Evolutionary conservation across 129 eudicot genomes (phyloP), one percentile per base, ranked within the genome.

Genomic region (Lactuca sativa): DNA sequence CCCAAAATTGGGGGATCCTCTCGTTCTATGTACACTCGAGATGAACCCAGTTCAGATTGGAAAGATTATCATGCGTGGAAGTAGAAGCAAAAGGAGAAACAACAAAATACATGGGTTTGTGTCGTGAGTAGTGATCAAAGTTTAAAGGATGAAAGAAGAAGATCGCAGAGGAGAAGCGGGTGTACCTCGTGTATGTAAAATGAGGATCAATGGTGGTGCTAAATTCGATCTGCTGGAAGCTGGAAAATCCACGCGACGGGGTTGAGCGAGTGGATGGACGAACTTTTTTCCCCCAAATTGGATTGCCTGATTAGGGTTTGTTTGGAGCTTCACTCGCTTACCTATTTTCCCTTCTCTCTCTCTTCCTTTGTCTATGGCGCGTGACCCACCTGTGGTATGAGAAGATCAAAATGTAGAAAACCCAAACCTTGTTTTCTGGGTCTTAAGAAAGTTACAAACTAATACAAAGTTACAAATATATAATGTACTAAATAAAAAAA

Each of bases 201-300:
- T 75, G 48, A 36, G 65, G 52, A 15, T 8, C 31, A 52, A 56
- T 76, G 71, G 60, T 56, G 80, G 71, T 70, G 74, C 40, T 43
- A 48, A 57, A 40, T 8, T 43, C 36, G 74, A 66, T 56, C 67
- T 34, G 64, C 44, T 68, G 63, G 75, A 71, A 69, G 37, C 52
- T 71, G 59, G 74, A 66, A 74, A 58, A 74, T 81, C 77, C 86
- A 78, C 84, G 90, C 82, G 86, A 85, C 77, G 80, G 84, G 80
- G 73, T 56, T 67, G 77, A 62, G 90, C 90, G 90, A 85, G 90
- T 77, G 81, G 81, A 77, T 79, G 64, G 72, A 79, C 75, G 72
- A 70, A 69, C 56, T 63, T 44, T 78, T 69, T 53, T 44, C 73
- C 76, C 70, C 73, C 38, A 67, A 57, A 67, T 80, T 57, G 30